These are phyloP conservation scores for Microsporum audouinii DNA, from an alignment of 2,329 filamentous ascomycete genomes.

Conservation along the genomic window DNA sequence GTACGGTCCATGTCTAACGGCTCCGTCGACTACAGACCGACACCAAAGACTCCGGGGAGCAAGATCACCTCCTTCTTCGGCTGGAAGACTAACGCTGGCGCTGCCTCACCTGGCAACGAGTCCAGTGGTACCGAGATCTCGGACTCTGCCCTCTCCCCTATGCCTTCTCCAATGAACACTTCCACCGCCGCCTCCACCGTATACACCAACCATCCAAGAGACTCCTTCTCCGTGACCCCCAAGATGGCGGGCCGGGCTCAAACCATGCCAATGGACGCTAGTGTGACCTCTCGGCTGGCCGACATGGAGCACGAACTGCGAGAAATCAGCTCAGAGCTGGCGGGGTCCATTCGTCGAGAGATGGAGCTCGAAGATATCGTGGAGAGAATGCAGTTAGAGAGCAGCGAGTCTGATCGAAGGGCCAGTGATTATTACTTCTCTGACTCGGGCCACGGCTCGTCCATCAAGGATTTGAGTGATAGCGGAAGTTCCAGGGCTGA, in stretches of 20 bases:
- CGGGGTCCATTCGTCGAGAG: slow-evolving; percentile 82
- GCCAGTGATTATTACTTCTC: slow-evolving; percentile 92
- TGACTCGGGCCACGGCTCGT: slow-evolving; percentile 83
- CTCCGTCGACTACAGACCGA: slow-evolving; percentile 25
- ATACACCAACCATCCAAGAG: slow-evolving; percentile 15
- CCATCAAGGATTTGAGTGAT: slow-evolving; percentile 60
- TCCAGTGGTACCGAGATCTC: slow-evolving; percentile 54
- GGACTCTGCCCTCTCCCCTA: slow-evolving; percentile 47
- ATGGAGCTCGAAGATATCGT: slow-evolving; percentile 94
- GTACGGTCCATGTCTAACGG: slow-evolving; percentile 26
- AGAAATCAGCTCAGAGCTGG: slow-evolving; percentile 85
- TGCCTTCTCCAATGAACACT: slow-evolving; percentile 42
- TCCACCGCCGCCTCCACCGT: slow-evolving; percentile 17
- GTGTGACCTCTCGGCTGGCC: slow-evolving; percentile 52
- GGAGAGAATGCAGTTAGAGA: slow-evolving; percentile 74
- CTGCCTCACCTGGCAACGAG: slow-evolving; percentile 44
- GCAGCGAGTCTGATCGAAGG: slow-evolving; percentile 51
- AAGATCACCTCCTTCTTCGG: slow-evolving; percentile 57
- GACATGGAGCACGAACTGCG: slow-evolving; percentile 92
- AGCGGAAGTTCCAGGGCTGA: slow-evolving; percentile 46
- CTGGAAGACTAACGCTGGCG: slow-evolving; percentile 49
- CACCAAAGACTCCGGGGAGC: slow-evolving; percentile 42
- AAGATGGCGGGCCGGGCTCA: slow-evolving; percentile 34
- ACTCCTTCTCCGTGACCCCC: slow-evolving; percentile 32
- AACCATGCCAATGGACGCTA: slow-evolving; percentile 31